Conservation (phyloP, 2,329 filamentous ascomycete genomes). For the Achaetomium macrosporum region DNA sequence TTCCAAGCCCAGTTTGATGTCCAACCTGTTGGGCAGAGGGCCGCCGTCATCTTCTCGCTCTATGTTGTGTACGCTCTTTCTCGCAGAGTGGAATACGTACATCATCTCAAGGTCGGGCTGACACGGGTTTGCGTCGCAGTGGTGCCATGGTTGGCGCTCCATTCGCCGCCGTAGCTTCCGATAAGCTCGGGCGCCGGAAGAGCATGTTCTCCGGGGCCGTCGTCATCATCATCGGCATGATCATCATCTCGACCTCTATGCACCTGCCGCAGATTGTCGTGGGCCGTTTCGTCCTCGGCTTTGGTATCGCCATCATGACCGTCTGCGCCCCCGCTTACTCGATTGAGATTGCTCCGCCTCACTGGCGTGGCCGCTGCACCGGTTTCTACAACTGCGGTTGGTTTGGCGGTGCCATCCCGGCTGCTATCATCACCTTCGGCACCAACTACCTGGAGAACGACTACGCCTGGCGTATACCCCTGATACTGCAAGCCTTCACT, state of each 20-base stretch:
- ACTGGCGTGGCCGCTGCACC: slow-evolving; percentile 45
- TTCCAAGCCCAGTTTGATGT: slow-evolving; percentile 38
- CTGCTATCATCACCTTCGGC: slow-evolving; percentile 44
- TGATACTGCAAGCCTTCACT: slow-evolving; percentile 43
- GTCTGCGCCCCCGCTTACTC: slow-evolving; percentile 44
- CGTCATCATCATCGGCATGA: slow-evolving; percentile 40
- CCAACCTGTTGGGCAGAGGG: slow-evolving; percentile 33
- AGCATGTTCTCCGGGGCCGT: slow-evolving; percentile 41
- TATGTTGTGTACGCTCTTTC: slow-evolving; percentile 40
- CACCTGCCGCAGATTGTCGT: slow-evolving; percentile 38
- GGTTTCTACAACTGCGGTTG: slow-evolving; percentile 49
- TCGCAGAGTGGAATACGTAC: background rate
- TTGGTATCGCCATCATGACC: slow-evolving; percentile 43
- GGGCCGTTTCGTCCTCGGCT: slow-evolving; percentile 42
- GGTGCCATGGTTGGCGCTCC: slow-evolving; percentile 38
- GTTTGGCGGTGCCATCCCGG: slow-evolving; percentile 47
- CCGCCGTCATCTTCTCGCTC: slow-evolving; percentile 41
- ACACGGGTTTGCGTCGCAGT: slow-evolving; percentile 25
- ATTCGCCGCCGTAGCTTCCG: slow-evolving; percentile 40
- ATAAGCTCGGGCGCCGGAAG: slow-evolving; percentile 39
- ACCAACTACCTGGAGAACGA: slow-evolving; percentile 39
- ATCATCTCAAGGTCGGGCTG: background rate
- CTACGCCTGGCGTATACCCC: slow-evolving; percentile 45
- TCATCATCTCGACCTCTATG: slow-evolving; percentile 36
- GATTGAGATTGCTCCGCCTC: slow-evolving; percentile 43